Conservation (phyloP, 164 flowering plant genomes). For the Saururus chinensis region DNA sequence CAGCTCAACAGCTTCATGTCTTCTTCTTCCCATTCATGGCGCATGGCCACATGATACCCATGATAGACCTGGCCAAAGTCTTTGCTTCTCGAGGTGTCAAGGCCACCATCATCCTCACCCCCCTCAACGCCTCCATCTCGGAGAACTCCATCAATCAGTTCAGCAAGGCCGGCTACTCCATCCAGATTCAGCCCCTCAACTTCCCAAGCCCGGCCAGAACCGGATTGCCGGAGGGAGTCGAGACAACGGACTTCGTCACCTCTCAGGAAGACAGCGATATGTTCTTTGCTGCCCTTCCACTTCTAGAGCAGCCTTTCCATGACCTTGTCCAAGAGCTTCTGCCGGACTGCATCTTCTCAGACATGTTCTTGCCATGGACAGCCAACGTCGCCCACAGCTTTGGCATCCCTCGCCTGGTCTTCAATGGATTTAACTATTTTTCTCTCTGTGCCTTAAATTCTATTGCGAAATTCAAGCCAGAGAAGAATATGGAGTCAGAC, state of each 20-base stretch:
- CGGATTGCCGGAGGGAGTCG: background rate
- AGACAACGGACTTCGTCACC: conserved; percentile 3
- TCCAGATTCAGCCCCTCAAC: background rate
- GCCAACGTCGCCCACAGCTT: conserved; percentile 13
- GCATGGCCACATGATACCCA: conserved; percentile 10
- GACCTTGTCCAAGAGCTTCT: conserved; percentile 11
- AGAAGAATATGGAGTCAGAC: conserved; percentile 4
- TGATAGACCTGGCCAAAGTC: conserved; percentile 6
- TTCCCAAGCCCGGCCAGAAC: conserved; percentile 3
- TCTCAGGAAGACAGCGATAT: conserved; percentile 3
- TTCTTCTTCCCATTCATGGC: conserved; percentile 9
- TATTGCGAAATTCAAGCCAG: conserved; percentile 3
- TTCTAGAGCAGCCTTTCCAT: conserved; percentile 23
- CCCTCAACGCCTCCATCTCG: conserved; percentile 2
- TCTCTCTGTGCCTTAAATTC: conserved; percentile 4
- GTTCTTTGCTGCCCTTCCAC: conserved; percentile 11
- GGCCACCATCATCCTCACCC: conserved; percentile 7
- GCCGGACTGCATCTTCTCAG: conserved; percentile 28
- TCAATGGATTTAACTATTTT: conserved; percentile 18
- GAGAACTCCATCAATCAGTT: background rate
- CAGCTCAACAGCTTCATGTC: too few relatives aligned
- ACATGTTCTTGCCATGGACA: conserved; percentile 25
- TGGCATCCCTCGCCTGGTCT: conserved; percentile 24
- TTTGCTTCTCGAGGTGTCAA: conserved; percentile 5
- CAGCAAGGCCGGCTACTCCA: background rate